phyloP scores from a whole-genome alignment of 1,284 basidiomycete genomes.

The Ganoderma resinaceum region DNA sequence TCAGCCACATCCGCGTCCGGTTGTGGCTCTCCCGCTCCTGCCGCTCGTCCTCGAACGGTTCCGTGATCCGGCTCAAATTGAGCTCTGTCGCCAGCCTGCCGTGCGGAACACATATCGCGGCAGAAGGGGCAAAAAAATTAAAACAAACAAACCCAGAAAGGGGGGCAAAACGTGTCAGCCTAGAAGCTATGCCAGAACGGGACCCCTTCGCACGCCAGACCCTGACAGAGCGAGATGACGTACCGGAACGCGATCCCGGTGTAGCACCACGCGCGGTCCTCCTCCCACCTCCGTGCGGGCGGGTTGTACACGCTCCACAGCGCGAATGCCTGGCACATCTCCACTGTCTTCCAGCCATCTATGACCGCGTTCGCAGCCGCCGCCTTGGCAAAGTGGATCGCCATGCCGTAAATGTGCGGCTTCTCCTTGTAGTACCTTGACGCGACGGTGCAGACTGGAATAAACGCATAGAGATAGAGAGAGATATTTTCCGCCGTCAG shows the following conservation, averaged over 20 bases:
- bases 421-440: slow-evolving; percentile 45
- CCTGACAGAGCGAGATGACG: slow-evolving; percentile 4
- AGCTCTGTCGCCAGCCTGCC: slow-evolving; percentile 51
- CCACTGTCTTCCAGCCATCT: slow-evolving; percentile 45
- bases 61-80: slow-evolving; percentile 49
- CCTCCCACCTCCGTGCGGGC: slow-evolving; percentile 43
- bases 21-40: slow-evolving; percentile 54
- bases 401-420: slow-evolving; percentile 44
- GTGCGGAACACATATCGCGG: not conserved
- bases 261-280: slow-evolving; percentile 44
- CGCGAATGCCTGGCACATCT: slow-evolving; percentile 44
- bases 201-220: not conserved
- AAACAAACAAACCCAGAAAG: not conserved
- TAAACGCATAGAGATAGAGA: not conserved
- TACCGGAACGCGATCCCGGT: slow-evolving; percentile 42
- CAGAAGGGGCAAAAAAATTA: not conserved
- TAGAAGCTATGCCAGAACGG: not conserved
- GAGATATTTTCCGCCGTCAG: not conserved
- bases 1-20: slow-evolving; percentile 53
- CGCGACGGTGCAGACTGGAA: slow-evolving; percentile 45
- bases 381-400: slow-evolving; percentile 46
- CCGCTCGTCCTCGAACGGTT: slow-evolving; percentile 43
- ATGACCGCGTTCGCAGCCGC: slow-evolving; percentile 44
- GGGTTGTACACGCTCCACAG: slow-evolving; percentile 42
- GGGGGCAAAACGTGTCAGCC: not conserved